These are phyloP conservation scores for Calonectria multiphialidica DNA, from an alignment of 2,329 filamentous ascomycete species.

Conservation along the genomic window DNA sequence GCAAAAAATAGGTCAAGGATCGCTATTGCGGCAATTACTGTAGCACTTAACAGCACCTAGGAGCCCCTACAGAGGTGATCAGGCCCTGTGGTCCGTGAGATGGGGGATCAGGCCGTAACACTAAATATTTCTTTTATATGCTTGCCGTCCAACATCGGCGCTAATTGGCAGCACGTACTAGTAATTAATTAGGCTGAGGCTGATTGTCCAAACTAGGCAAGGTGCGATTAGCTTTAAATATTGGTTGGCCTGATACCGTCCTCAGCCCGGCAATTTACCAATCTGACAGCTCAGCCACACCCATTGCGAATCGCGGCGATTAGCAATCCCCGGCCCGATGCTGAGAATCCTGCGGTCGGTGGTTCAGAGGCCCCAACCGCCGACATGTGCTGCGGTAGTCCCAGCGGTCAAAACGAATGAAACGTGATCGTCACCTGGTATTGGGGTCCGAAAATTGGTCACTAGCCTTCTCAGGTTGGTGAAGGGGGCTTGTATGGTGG, in stretches of 20 bases:
- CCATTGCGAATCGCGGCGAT: constrained; percentile 1
- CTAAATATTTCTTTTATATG: no score
- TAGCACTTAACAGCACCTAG: not conserved
- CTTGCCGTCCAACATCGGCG: no score
- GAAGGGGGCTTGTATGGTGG: not conserved
- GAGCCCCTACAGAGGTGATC: not conserved
- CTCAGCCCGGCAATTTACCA: not conserved
- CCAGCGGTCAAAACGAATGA: not conserved
- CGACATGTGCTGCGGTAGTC: not conserved
- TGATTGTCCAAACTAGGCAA: no score
- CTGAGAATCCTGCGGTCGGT: not conserved
- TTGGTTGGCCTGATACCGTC: not conserved
- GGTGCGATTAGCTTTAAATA: no score
- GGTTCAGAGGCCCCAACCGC: not conserved
- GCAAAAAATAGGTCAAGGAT: not conserved
- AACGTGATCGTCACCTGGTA: no score
- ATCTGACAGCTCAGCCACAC: not conserved
- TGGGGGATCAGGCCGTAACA: not conserved
- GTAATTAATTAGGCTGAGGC: no score
- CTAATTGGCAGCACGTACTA: no score
- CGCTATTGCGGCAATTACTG: not conserved
- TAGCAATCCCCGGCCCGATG: constrained; percentile 11
- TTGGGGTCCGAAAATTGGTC: not conserved
- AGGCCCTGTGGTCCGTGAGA: not conserved
- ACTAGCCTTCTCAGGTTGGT: not conserved